Evolutionary conservation across 345 rosid genomes (phyloP), one percentile per base, ranked within the genome.

Genomic region (Ceriops zippeliana): DNA sequence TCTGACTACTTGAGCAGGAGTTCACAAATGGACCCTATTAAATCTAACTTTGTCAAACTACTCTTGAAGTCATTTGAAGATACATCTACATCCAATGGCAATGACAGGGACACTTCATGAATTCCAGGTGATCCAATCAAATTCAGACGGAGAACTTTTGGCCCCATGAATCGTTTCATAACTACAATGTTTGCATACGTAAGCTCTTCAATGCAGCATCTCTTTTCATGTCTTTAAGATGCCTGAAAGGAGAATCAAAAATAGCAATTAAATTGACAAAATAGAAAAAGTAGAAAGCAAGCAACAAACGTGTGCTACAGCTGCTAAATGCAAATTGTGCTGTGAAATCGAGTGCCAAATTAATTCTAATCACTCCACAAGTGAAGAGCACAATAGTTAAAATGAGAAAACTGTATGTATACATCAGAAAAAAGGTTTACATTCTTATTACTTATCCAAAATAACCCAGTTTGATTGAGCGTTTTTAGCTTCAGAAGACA

Each of bases 1-100:
- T 96, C 99, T 6, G 99, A 84, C 97, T 92, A 69, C 96, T 90
- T 11, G n/a, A n/a, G 84, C 84, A 53, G 99, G 97, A 76, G 98
- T n/a, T 95, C 20, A 90, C 98, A 75, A 79, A 67, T 32, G 79
- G 79, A 17, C 64, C 79, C 56, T 21, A n/a, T 76, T 30, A 70
- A 27, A 37, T 70, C 62, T 31, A 59, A 34, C 80, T n/a, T 22
- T 85, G 83, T 42, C 89, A 61, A 75, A 70, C 75, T 51, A 31
- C 57, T 79, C 54, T 76, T 83, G 19, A 52, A 34, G 8, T 52
- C 66, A 17, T 66, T 52, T 30, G 90, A 80, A 62, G 79, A 66
- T 70, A 75, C 89, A 71, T 87, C 83, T 63, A 24, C 68, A 53
- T 82, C 87, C 47, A 84, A 79, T 59, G 80, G 74, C 61, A 75